Base-by-base conservation (phyloP, 2,329 filamentous ascomycete genomes). In the Venturia nashicola region DNA sequence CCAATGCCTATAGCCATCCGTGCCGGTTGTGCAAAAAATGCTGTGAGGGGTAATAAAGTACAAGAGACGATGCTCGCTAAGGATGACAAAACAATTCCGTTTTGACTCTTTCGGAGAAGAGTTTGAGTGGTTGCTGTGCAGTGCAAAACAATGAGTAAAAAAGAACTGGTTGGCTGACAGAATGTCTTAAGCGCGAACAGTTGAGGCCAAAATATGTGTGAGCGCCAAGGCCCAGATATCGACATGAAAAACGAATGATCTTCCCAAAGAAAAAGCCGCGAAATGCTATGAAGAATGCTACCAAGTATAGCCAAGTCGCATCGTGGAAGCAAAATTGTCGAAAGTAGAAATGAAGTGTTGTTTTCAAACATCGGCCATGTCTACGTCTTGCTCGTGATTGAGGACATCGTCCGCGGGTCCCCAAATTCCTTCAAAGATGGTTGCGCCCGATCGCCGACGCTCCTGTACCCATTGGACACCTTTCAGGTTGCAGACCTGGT, bases 401-500 rank as follows among this genome's bases (percentile, higher is more conserved):
- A 86, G 77, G 23, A 86, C 78, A 67, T 86, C 82, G 67, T 86
- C 86, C 32, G 82, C 82, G 40, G 93, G 93, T 4, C 94, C 94
- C 89, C 92, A 99, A 73, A 90, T 94, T 67, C 94, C 94, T 77
- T 99, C 94, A 70, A 89, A 99, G 62, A 99, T 86, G 0, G 91
- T 97, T n/a, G 94, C 94, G 55, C 91, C 90, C 12, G 91, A 90
- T 64, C 88, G 86, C 64, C 91, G 86, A 67, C 91, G 86, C 61
- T 80, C 78, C 63, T 86, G 83, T 40, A 95, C 88, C 89, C 94
- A 99, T 66, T 82, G 83, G 62, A 96, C 82, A 32, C 91, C 90
- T 60, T 86, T 85, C 1, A 86, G 83, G 57, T 83, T 77, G 59
- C 96, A 82, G 12, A 99, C 77, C 67, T 95, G 83, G 62, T 88